Percentiles rank a stretch among this genome's conserved stretches.
Evolutionary conservation across 1,139 yeast genomes (phyloP).

Genomic region (Zygotorulaspora mrakii): DNA sequence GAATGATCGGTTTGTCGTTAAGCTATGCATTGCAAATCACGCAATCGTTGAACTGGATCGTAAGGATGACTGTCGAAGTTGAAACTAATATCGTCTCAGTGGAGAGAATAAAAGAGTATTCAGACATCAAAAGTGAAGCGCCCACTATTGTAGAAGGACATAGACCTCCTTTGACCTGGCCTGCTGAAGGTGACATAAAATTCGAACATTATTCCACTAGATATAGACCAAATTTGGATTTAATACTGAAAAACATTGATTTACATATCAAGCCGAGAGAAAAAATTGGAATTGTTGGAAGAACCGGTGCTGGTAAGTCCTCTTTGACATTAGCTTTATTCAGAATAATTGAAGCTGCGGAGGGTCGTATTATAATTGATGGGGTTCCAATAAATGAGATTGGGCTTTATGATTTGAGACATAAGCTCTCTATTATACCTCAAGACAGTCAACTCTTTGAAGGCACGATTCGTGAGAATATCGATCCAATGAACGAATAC

Average conservation of each 20-base stretch:
- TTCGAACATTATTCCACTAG: constrained; percentile 77
- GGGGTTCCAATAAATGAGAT: constrained; percentile 61
- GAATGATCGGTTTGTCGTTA: constrained; percentile 88
- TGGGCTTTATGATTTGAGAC: constrained; percentile 82
- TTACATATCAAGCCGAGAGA: constrained; percentile 69
- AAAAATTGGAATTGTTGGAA: constrained; percentile 90
- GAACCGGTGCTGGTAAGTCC: constrained; percentile 97
- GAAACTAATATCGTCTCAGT: constrained; percentile 96
- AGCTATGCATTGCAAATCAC: constrained; percentile 91
- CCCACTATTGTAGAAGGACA: constrained; percentile 65
- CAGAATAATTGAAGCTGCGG: constrained; percentile 78
- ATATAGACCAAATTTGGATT: constrained; percentile 79
- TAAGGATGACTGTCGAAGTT: constrained; percentile 95
- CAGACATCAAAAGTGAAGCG: constrained; percentile 73
- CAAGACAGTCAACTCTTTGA: constrained; percentile 96
- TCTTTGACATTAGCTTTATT: constrained; percentile 85
- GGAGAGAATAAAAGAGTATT: constrained; percentile 88
- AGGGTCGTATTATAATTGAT: constrained; percentile 75
- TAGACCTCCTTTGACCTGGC: constrained; percentile 77
- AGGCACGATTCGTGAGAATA: constrained; percentile 82
- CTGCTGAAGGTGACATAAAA: constrained; percentile 64
- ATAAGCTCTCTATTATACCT: constrained; percentile 83
- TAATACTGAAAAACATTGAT: constrained; percentile 70
- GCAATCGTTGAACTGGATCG: constrained; percentile 94
- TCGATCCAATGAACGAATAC: constrained; percentile 74